Percentiles rank a stretch among this genome's conserved stretches.
Evolutionary conservation across 2,329 filamentous ascomycete genomes (phyloP).

Genomic region (Biscogniauxia sp.): DNA sequence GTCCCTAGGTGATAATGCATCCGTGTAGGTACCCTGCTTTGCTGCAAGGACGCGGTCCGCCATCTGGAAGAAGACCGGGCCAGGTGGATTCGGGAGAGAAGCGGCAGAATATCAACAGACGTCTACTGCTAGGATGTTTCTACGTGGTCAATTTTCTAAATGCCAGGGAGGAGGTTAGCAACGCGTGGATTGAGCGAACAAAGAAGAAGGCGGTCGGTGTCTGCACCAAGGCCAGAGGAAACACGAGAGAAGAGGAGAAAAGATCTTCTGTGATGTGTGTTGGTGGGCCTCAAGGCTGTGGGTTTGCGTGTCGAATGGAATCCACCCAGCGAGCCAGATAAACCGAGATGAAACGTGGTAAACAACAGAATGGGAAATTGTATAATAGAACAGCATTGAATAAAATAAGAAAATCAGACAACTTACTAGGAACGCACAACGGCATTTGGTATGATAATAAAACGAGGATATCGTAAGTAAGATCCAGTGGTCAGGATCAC

Average conservation of each 20-base stretch:
- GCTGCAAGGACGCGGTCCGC: constrained; percentile 46
- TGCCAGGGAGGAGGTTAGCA: neutral
- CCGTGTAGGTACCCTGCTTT: constrained; percentile 54
- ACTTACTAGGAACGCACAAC: neutral
- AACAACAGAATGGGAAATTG: neutral
- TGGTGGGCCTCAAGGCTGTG: neutral
- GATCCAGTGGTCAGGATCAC: neutral
- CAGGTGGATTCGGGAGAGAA: neutral
- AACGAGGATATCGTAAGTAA: neutral
- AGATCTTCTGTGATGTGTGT: neutral
- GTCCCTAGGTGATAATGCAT: constrained; percentile 64
- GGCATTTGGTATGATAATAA: neutral
- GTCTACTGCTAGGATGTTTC: constrained; percentile 6
- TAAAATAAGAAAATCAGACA: neutral
- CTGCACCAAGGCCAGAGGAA: neutral
- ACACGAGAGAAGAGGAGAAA: neutral
- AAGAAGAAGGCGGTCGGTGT: neutral
- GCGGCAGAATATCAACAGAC: constrained; percentile 1
- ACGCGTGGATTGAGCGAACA: neutral
- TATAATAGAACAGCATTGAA: neutral
- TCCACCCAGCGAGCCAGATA: neutral
- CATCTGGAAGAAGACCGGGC: constrained; percentile 34
- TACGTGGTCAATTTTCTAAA: neutral
- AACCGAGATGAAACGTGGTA: neutral
- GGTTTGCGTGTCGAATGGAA: neutral